Base-by-base conservation (phyloP, 148 eudicot genomes). In the Vaccinium corymbosum region DNA sequence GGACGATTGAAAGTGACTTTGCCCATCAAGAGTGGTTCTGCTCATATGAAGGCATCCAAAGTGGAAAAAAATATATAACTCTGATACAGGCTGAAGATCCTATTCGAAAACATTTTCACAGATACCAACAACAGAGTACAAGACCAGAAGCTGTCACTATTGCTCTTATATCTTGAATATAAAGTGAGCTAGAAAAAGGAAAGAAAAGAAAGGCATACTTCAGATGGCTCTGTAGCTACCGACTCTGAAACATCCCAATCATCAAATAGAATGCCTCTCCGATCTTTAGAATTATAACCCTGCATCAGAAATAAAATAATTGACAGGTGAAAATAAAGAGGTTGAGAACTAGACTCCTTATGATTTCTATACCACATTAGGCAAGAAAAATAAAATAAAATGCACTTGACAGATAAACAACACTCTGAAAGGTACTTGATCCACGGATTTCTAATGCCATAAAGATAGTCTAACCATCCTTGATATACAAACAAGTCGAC, bases 171-270 rank as follows among this genome's bases (percentile, higher is more conserved):
- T 27, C 59, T 68, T 27, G 61, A 50, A 68, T 48, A 50, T 49
- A 52, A 68, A 29, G 17, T 27, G 17, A 13, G 14, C 73, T 10
- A 1, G 19, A 7, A 38, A 14, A 56, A 48, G 50, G 13, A 62
- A 56, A 80, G 16, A 11, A 84, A n/a, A 22, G 46, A 82, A 78
- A 22, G 81, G 64, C 81, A 70, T 90, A 94, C 99, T 90, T 92
- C 98, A 49, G 98, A 89, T 71, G 83, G 87, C 70, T 92, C 95
- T 80, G 93, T 87, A 85, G 94, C 90, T 55, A 90, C 94, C 64
- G 99, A 90, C 84, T 97, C 99, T 78, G 98, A 90, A 38, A 95
- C 90, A 86, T 97, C 99, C 99, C 99, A 97, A 82, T 95, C 98
- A 84, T 97, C 93, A 81, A 97, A 91, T 59, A 91, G 80, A 75